Evolutionary conservation across 129 eudicot species (phyloP), one percentile per base, ranked within the genome.

Genomic region (Deinandra increscens): DNA sequence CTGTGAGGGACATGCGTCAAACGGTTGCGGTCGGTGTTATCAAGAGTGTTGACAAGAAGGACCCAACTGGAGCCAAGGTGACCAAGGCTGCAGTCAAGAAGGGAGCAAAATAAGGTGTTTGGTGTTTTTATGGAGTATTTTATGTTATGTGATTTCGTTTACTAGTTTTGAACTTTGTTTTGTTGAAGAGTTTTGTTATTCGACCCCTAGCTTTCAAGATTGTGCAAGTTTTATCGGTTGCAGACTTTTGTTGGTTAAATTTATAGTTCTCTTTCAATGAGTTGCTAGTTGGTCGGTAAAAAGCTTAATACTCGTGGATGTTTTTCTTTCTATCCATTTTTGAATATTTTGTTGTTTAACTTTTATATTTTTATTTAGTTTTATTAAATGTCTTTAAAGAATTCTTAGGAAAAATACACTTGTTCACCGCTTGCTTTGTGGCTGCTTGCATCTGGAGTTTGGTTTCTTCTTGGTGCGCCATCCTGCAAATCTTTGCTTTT

Each of bases 21-120:
- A 81, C 85, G 0, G 81, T 81, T 31, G 85, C 81, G 7, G 85
- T 81, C 10, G 85, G 85, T 9, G 81, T 81, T 15, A 81, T 76
- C 81, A 81, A 81, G 81, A 81, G 44, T 6, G 85, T 81, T 12
- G 81, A 81, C 66, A 81, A 81, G 85, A 81, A 76, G 69, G 85
- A 81, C 10, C 85, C 81, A 0, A 76, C 81, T 0, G 85, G 85
- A 17, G 85, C 85, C 36, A 81, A 76, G 81, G 77, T 81, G 39
- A 81, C 85, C 53, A 81, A 81, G 71, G 84, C 84, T 3, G 84
- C 84, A 8, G 80, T 31, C 13, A 80, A 80, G 84, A 80, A 80
- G 81, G 69, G 75, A 36, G 81, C 70, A 37, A 61, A 61, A 43
- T 61, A 46, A 61, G 67, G 43, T 34, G 43, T 43, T 34, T 61